These are phyloP conservation scores for Aspergillus quadrilineatus DNA, from an alignment of 2,329 filamentous ascomycete species.

Conservation along the genomic window DNA sequence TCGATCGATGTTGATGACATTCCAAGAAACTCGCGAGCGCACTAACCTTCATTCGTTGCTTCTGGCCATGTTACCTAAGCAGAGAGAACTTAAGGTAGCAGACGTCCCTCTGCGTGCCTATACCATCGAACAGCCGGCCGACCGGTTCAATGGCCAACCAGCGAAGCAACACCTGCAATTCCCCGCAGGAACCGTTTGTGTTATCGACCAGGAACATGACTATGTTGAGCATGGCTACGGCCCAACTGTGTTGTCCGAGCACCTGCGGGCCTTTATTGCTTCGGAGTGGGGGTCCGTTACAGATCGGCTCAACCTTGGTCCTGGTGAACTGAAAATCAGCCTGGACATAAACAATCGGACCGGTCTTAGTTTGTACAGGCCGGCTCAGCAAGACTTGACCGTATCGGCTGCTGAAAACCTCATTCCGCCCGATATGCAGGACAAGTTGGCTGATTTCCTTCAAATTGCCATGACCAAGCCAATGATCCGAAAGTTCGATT, in stretches of 20 bases:
- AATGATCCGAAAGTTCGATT: constrained; percentile 71
- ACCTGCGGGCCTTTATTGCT: constrained; percentile 71
- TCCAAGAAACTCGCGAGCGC: constrained; percentile 70
- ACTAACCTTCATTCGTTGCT: constrained; percentile 70
- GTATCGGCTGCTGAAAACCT: constrained; percentile 70
- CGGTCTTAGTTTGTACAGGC: constrained; percentile 66
- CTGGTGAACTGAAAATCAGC: constrained; percentile 68
- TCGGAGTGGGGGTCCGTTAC: constrained; percentile 75
- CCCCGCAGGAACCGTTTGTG: constrained; percentile 40
- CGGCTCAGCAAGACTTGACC: constrained; percentile 74
- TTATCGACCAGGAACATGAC: constrained; percentile 69
- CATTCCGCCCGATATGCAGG: constrained; percentile 60
- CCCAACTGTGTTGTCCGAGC: constrained; percentile 72
- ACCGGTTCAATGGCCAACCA: constrained; percentile 30
- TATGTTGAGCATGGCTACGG: constrained; percentile 56
- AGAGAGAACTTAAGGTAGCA: constrained; percentile 68
- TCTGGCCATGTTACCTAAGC: constrained; percentile 67
- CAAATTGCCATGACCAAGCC: constrained; percentile 56
- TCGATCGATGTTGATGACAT: constrained; percentile 74
- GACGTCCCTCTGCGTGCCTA: constrained; percentile 68
- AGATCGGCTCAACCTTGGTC: constrained; percentile 76
- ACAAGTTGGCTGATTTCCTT: constrained; percentile 64
- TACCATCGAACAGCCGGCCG: constrained; percentile 55
- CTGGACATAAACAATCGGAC: constrained; percentile 63
- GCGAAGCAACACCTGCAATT: constrained; percentile 38